Evolutionary conservation across 371 early-diverging fungal genomes (phyloP), one percentile per base, ranked within the genome.

Genomic region (Mortierella sp.): DNA sequence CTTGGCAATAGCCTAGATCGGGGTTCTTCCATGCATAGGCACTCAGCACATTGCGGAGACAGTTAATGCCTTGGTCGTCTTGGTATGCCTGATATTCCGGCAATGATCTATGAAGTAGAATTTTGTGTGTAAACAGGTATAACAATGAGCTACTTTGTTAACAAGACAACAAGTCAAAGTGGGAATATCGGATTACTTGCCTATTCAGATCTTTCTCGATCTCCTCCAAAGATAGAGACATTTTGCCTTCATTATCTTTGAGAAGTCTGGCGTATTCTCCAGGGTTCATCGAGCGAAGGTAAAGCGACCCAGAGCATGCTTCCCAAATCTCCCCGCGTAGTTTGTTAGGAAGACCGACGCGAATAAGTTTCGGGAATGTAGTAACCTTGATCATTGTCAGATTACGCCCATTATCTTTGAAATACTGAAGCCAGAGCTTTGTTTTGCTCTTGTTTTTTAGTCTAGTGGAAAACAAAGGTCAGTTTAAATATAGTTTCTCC

Each of bases 241-340:
- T 84, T 64, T 90, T 88, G 2, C 93, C 88, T 28, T 85, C 86
- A 32, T 92, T 88, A 32, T 94, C 93, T 47, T 89, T 87, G 39
- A 96, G 88, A 18, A 97, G 84, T 59, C 90, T 87, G 26, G 93
- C 86, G 78, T 97, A 98, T 14, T 94, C 88, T 10, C 96, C 97
- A 22, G 89, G 88, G 70, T 96, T 93, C 85, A 93, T 90, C 73
- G 93, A 94, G n/a, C 98, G 87, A 66, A 95, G 88, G 68, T 91
- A 96, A 66, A 97, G 91, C 6, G 97, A 92, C 6, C 99, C 99
- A 24, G 94, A 94, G 78, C 95, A 94, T 5, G 94, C 84, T 84
- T 98, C 98, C 99, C 99, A 99, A 12, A 98, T 89, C 84, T 99
- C 99, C 14, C 98, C 97, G 32, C 99, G 93, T 65, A 98, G 83